Conservation (phyloP, 1,284 basidiomycete species). For the Peniophora sp. region DNA sequence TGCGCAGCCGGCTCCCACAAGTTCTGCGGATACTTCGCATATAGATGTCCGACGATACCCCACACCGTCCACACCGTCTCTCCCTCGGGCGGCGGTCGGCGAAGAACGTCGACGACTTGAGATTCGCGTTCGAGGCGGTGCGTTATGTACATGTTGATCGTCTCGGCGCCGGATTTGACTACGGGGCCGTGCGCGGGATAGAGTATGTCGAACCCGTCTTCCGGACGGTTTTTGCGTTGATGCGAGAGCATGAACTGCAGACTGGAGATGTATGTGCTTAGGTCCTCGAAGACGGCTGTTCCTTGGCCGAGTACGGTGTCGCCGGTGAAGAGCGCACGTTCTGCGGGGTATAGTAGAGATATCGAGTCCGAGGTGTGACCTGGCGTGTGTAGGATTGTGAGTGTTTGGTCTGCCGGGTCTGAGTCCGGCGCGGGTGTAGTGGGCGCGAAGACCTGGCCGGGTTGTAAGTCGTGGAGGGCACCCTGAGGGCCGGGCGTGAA, state of each 20-base stretch:
- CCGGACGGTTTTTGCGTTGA: slow-evolving; percentile 2
- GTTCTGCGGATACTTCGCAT: slow-evolving; percentile 61
- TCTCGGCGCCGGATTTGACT: slow-evolving; percentile 46
- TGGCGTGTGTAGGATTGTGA: slow-evolving; percentile 77
- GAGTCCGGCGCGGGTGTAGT: slow-evolving; percentile 10
- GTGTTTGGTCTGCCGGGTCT: slow-evolving; percentile 12
- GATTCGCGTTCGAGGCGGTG: slow-evolving; percentile 81
- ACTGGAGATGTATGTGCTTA: slow-evolving; percentile 64
- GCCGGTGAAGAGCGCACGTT: slow-evolving; percentile 75
- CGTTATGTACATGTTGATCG: slow-evolving; percentile 68
- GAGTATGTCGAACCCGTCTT: slow-evolving; percentile 35
- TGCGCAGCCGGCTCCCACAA: slow-evolving; percentile 70
- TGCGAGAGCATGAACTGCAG: slow-evolving; percentile 49
- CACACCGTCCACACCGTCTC: slow-evolving; percentile 49
- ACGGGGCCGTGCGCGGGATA: slow-evolving; percentile 90
- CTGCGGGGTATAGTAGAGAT: slow-evolving; percentile 55
- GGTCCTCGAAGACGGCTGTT: slow-evolving; percentile 85
- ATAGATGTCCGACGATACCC: slow-evolving; percentile 58
- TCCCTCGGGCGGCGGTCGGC: slow-evolving; percentile 21
- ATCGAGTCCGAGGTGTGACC: slow-evolving; percentile 91
- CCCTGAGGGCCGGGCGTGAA: slow-evolving; percentile 32
- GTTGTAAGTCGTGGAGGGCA: slow-evolving; percentile 47
- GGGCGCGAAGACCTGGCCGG: slow-evolving; percentile 41
- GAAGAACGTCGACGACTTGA: slow-evolving; percentile 65
- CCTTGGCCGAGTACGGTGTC: slow-evolving; percentile 91